phyloP scores from a whole-genome alignment of 73 alveolate species.

The Symbiodinium pilosum region DNA sequence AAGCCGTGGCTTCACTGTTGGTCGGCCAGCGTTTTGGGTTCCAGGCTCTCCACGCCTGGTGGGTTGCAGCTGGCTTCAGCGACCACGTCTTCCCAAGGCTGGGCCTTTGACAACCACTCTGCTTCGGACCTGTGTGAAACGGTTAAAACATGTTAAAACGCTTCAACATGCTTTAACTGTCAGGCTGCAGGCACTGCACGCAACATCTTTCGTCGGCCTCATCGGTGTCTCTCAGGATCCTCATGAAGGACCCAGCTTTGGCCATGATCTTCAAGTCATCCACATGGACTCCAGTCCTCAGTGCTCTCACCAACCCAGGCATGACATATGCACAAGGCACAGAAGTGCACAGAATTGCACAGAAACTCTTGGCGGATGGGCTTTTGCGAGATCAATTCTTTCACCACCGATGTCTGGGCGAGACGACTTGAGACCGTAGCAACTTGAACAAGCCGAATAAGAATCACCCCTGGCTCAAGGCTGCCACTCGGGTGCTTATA shows the following conservation, averaged over 20 bases:
- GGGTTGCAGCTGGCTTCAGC: too few relatives aligned
- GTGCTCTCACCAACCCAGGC: too few relatives aligned
- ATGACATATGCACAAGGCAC: too few relatives aligned
- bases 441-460: not conserved
- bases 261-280: constrained; percentile 23
- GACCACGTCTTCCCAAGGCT: too few relatives aligned
- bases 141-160: not conserved
- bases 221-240: not conserved
- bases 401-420: not conserved
- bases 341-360: not conserved
- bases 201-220: not conserved
- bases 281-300: constrained; percentile 24
- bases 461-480: not conserved
- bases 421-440: not conserved
- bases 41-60: too few relatives aligned
- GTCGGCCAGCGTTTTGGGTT: too few relatives aligned
- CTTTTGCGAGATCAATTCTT: constrained; percentile 20
- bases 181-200: too few relatives aligned
- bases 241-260: constrained; percentile 11
- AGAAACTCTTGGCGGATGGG: not conserved
- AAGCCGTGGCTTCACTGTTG: too few relatives aligned
- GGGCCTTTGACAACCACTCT: not conserved
- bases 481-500: not conserved
- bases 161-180: not conserved
- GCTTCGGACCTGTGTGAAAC: not conserved